Evolutionary conservation across 495 filamentous ascomycete genomes (phyloP).

Genomic region (Bacidia rubella): DNA sequence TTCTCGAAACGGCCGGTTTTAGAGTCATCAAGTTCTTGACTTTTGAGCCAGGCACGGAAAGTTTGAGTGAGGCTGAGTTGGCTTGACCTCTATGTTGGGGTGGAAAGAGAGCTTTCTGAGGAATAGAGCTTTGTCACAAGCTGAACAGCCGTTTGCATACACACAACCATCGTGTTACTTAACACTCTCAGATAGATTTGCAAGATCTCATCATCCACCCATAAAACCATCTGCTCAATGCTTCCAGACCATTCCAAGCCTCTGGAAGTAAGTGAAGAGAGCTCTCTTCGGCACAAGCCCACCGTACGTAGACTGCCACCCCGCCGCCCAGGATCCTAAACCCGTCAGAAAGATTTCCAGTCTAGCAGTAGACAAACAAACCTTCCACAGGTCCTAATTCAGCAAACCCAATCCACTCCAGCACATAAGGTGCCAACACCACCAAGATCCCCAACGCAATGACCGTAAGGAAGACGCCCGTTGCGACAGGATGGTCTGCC

Average conservation of each 20-base stretch:
- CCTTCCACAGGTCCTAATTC: no score
- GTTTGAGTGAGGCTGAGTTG: constrained; percentile 29
- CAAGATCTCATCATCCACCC: no score
- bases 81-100: no score
- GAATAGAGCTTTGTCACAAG: no score
- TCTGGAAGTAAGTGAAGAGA: constrained; percentile 39
- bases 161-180: no score
- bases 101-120: no score
- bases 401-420: constrained; percentile 39
- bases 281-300: constrained; percentile 34
- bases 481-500: constrained; percentile 26
- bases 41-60: constrained; percentile 23
- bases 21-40: constrained; percentile 29
- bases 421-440: constrained; percentile 28
- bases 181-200: no score
- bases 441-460: constrained; percentile 38
- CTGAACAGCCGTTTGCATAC: no score
- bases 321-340: constrained; percentile 31
- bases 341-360: constrained; percentile 2
- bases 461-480: constrained; percentile 24
- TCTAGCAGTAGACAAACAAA: background rate
- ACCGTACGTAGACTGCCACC: constrained; percentile 30
- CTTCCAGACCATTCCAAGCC: constrained; percentile 35
- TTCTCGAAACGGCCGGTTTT: constrained; percentile 33
- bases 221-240: background rate